Percentiles rank a stretch among this genome's conserved stretches.
phyloP scores from a whole-genome alignment of 768 basidiomycete genomes.

The Trametes elegans region DNA sequence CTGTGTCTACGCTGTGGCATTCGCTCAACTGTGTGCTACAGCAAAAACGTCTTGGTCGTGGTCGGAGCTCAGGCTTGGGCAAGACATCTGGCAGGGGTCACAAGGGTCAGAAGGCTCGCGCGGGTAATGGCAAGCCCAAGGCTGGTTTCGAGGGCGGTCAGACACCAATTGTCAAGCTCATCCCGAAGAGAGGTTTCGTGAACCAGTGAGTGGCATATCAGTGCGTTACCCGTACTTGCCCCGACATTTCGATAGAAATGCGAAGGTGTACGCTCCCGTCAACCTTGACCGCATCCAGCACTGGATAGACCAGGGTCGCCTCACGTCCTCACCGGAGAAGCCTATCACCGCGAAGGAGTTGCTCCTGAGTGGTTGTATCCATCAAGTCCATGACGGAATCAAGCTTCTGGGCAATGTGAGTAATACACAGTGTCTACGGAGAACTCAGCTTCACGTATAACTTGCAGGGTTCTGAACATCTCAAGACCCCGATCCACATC shows the following conservation, averaged over 20 bases:
- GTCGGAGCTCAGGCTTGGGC: constrained; percentile 88
- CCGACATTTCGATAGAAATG: constrained; percentile 47
- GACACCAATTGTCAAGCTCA: constrained; percentile 84
- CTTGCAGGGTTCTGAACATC: constrained; percentile 60
- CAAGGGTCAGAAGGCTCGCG: constrained; percentile 94
- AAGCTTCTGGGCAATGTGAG: constrained; percentile 84
- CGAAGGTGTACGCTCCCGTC: constrained; percentile 75
- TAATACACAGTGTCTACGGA: constrained; percentile 19
- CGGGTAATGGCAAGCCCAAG: constrained; percentile 79
- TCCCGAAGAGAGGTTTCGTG: constrained; percentile 93
- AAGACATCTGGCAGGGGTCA: constrained; percentile 91
- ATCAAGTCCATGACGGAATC: constrained; percentile 85
- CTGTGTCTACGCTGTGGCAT: no score
- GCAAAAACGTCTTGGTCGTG: constrained; percentile 95
- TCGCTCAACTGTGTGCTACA: no score
- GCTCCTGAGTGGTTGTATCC: constrained; percentile 83
- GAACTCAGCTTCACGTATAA: neutral
- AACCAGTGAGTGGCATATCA: constrained; percentile 65
- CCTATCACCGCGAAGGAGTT: constrained; percentile 89
- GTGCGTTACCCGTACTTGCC: neutral
- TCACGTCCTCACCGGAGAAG: constrained; percentile 71
- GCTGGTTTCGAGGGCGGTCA: constrained; percentile 96
- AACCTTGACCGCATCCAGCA: constrained; percentile 86
- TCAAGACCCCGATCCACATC: constrained; percentile 75
- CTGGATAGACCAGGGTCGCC: constrained; percentile 85